A percentile compares a stretch with the other conserved stretches of the same genome.
Evolutionary conservation across 345 rosid species (phyloP).

Genomic region (Capsella bursapastoris): DNA sequence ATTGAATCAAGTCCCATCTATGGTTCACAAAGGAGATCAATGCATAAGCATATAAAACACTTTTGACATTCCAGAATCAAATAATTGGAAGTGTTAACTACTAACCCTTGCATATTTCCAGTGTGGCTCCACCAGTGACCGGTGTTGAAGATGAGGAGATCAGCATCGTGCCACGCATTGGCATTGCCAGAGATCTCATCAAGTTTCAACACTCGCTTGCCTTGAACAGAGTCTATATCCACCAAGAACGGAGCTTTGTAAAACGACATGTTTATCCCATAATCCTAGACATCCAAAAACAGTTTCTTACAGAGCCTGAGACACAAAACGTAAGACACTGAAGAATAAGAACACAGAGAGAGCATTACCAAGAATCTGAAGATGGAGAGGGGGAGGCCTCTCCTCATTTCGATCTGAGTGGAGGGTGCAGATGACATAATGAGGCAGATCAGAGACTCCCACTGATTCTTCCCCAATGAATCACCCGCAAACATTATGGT

Average conservation of each 20-base stretch:
- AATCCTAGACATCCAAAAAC: conserved; percentile 56
- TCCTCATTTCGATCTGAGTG: conserved; percentile 59
- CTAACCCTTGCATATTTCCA: conserved; percentile 76
- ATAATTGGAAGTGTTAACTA: not conserved
- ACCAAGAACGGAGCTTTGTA: conserved; percentile 87
- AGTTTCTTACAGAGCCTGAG: not conserved
- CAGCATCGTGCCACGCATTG: conserved; percentile 67
- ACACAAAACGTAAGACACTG: not conserved
- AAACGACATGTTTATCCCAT: conserved; percentile 65
- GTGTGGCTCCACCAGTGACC: conserved; percentile 98
- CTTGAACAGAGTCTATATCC: conserved; percentile 73
- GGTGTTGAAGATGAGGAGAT: conserved; percentile 80
- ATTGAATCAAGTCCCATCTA: conserved; percentile 97
- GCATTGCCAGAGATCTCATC: conserved; percentile 78
- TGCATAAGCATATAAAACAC: not conserved
- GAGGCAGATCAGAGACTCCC: conserved; percentile 89
- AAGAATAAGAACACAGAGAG: conserved; percentile 1
- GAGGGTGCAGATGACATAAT: conserved; percentile 60
- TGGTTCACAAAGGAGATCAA: conserved; percentile 17
- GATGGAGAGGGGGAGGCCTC: conserved; percentile 76
- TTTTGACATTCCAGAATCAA: not conserved
- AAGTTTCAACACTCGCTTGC: conserved; percentile 69
- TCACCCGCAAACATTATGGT: conserved; percentile 91
- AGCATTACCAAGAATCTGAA: conserved; percentile 72
- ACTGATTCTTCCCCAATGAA: conserved; percentile 86